These are phyloP conservation scores for Citrus sinensis DNA, from an alignment of 345 rosid species.

Conservation along the genomic window DVS_A1.0 CM039168.1:22166501-22167000, in stretches of 20 bases:
- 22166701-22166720: neutral
- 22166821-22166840: slow-evolving; percentile 88
- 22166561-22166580: neutral
- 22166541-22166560: neutral
- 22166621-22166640: neutral
- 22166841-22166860: slow-evolving; percentile 75
- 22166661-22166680: neutral
- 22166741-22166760: slow-evolving; percentile 63
- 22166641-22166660: neutral
- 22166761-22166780: slow-evolving; percentile 87
- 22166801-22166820: slow-evolving; percentile 75
- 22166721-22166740: slow-evolving; percentile 48
- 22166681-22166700: neutral
- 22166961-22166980: neutral
- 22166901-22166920: neutral
- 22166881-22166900: neutral
- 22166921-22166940: neutral
- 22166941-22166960: neutral
- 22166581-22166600: neutral
- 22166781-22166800: slow-evolving; percentile 96
- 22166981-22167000: neutral
- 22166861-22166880: slow-evolving; percentile 5
- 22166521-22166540: neutral
- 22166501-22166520: neutral
- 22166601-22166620: neutral